A percentile compares a stretch with the other conserved stretches of the same genome.
phyloP scores from a whole-genome alignment of 352 stramenopile genomes.

The Phytophthora podocarpi region DNA sequence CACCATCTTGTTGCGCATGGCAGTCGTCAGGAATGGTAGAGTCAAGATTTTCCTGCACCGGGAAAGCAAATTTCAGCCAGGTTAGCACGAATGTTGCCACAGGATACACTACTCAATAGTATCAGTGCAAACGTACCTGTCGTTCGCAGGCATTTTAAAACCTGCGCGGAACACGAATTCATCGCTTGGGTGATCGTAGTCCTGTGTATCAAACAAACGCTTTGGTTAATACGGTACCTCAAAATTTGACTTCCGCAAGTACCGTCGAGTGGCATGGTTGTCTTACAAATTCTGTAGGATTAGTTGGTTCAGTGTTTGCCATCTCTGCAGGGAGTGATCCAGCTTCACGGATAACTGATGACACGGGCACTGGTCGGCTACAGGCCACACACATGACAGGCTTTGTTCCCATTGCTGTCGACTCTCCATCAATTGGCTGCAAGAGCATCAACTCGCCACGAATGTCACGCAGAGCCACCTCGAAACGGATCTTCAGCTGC shows the following conservation, averaged over 20 bases:
- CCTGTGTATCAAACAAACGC: slow-evolving; percentile 31
- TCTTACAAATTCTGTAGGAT: slow-evolving; percentile 31
- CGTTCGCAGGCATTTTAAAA: slow-evolving; percentile 85
- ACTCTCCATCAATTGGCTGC: slow-evolving; percentile 52
- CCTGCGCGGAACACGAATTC: slow-evolving; percentile 81
- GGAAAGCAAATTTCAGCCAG: slow-evolving; percentile 10
- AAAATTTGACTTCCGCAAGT: too few species aligned
- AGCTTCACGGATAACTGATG: slow-evolving; percentile 52
- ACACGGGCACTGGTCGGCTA: slow-evolving; percentile 76
- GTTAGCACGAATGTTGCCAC: slow-evolving; percentile 12
- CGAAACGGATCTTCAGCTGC: slow-evolving; percentile 58
- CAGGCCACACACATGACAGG: slow-evolving; percentile 85
- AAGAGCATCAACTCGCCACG: slow-evolving; percentile 72
- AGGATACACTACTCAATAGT: neutral
- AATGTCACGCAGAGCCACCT: slow-evolving; percentile 63
- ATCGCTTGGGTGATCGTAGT: slow-evolving; percentile 70
- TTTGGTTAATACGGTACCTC: slow-evolving; percentile 4
- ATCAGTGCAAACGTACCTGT: slow-evolving; percentile 46
- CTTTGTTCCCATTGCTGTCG: slow-evolving; percentile 80
- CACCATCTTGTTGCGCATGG: slow-evolving; percentile 66
- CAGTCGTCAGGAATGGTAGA: slow-evolving; percentile 70
- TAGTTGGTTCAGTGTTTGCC: slow-evolving; percentile 32
- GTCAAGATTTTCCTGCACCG: slow-evolving; percentile 68
- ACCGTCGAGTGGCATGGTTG: neutral
- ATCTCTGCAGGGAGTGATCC: slow-evolving; percentile 48